A percentile compares a stretch with the other conserved stretches of the same genome.
Conservation (phyloP, 257 asterid species). For the Solanum pennellii region DNA sequence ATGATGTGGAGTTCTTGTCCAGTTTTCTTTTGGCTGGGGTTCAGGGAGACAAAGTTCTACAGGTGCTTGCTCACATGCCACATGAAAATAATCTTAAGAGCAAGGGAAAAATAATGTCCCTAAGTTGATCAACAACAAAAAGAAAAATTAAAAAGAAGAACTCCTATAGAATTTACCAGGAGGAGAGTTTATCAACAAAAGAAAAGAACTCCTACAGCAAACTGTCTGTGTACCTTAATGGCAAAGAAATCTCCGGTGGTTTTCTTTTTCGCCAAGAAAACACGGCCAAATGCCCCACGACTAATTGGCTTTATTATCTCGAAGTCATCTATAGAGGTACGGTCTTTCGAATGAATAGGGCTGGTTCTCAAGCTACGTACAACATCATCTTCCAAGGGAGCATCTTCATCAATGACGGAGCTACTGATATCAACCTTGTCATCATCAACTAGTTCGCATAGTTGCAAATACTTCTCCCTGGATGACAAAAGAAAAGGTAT, state of each 20-base stretch:
- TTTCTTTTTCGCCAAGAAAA: constrained; percentile 91
- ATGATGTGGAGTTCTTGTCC: not conserved
- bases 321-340: constrained; percentile 95
- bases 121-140: not conserved
- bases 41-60: not conserved
- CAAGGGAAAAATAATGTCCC: not conserved
- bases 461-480: constrained; percentile 96
- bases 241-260: constrained; percentile 96
- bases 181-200: not conserved
- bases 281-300: constrained; percentile 99
- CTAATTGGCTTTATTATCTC: constrained; percentile 98
- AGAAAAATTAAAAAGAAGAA: no score
- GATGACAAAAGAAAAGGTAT: not conserved
- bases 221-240: constrained; percentile 52
- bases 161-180: not conserved
- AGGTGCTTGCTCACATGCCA: not conserved
- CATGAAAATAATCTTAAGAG: not conserved
- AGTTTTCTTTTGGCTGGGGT: not conserved
- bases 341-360: constrained; percentile 85
- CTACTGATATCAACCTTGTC: constrained; percentile 85
- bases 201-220: not conserved
- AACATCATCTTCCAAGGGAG: constrained; percentile 95
- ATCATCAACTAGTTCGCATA: constrained; percentile 90
- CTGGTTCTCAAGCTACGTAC: constrained; percentile 93
- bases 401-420: constrained; percentile 94